These are phyloP conservation scores for Talaromyces sp. DNA, from an alignment of 2,329 filamentous ascomycete genomes.

Conservation along the genomic window DNA sequence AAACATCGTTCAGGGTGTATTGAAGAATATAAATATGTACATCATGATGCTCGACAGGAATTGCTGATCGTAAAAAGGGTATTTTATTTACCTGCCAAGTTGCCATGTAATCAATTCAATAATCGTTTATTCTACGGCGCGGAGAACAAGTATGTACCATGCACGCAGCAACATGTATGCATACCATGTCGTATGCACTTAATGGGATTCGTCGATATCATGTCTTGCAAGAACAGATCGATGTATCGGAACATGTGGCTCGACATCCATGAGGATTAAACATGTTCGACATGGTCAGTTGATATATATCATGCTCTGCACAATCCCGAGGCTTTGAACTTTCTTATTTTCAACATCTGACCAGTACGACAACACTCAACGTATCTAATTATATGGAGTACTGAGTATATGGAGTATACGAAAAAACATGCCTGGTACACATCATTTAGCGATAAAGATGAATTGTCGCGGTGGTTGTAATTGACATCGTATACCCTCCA, in stretches of 20 bases:
- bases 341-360: not conserved
- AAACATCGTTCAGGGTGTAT: not conserved
- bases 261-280: not conserved
- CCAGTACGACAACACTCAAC: not conserved
- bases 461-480: not conserved
- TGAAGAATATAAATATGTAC: not conserved
- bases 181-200: not conserved
- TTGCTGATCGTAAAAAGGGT: not conserved
- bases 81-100: not conserved
- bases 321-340: not conserved
- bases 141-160: not conserved
- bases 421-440: not conserved
- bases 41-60: not conserved
- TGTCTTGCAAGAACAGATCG: not conserved
- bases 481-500: not conserved
- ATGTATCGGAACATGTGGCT: not conserved
- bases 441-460: not conserved
- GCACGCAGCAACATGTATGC: not conserved
- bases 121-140: not conserved
- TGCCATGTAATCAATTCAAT: not conserved
- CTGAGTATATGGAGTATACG: no score
- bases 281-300: not conserved
- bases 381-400: no score
- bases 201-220: not conserved
- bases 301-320: not conserved